Percentiles rank a stretch among this genome's conserved stretches.
phyloP scores from a whole-genome alignment of 139 green algal species.

The Chlamydomonas schloesseri region DNA sequence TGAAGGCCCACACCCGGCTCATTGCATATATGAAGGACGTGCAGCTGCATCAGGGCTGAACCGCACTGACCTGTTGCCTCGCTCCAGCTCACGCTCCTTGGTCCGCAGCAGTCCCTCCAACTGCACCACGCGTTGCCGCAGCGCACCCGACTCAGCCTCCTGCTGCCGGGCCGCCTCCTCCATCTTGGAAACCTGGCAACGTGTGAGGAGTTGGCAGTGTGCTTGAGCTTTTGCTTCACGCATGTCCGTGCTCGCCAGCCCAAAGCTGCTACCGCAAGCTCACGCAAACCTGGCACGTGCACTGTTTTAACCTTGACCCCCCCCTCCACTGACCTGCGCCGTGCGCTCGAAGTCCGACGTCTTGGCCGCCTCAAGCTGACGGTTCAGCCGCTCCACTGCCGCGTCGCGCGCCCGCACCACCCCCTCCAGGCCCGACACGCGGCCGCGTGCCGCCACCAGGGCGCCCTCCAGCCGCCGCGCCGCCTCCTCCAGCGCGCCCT shows the following conservation, averaged over 20 bases:
- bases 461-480: neutral
- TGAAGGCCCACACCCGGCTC: no score
- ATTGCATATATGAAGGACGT: no score
- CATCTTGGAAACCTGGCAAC: neutral
- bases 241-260: no score
- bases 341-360: constrained; percentile 35
- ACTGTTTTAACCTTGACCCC: neutral
- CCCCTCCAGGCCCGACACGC: constrained; percentile 39
- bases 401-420: constrained; percentile 36
- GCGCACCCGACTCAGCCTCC: constrained; percentile 14
- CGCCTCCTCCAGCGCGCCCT: constrained; percentile 37
- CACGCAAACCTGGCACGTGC: no score
- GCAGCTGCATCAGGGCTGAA: no score
- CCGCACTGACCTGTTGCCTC: neutral
- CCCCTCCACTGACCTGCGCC: constrained; percentile 5
- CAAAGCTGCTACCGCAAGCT: no score
- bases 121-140: constrained; percentile 5
- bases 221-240: no score
- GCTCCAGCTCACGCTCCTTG: constrained; percentile 50
- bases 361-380: constrained; percentile 28
- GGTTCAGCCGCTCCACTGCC: constrained; percentile 41
- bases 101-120: constrained; percentile 37
- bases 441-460: constrained; percentile 22
- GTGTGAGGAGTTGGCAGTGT: no score
- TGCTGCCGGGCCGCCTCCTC: constrained; percentile 11